Conservation (phyloP, 179 eudicot species). For the Nepenthes alata region DNA sequence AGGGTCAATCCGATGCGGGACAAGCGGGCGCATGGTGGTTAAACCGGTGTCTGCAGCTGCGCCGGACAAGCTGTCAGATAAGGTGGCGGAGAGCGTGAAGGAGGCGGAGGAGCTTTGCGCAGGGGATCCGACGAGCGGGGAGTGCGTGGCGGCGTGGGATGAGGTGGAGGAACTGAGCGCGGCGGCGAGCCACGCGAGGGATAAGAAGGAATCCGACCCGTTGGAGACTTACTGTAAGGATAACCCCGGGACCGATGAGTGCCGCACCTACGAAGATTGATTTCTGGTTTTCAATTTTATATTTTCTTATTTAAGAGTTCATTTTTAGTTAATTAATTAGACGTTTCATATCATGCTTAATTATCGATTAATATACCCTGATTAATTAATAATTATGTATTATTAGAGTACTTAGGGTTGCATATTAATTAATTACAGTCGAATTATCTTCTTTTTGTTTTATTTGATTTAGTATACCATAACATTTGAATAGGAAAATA, state of each 20-base stretch:
- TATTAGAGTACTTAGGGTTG: no score
- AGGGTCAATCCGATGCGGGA: slow-evolving; percentile 15
- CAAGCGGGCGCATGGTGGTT: slow-evolving; percentile 13
- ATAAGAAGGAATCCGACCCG: slow-evolving; percentile 52
- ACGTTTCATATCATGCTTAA: no score
- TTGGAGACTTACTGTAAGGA: slow-evolving; percentile 75
- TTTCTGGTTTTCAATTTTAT: background rate
- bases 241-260: slow-evolving; percentile 86
- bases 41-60: slow-evolving; percentile 28
- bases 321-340: no score
- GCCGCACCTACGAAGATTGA: slow-evolving; percentile 83
- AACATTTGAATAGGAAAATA: no score
- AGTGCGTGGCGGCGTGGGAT: slow-evolving; percentile 94
- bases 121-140: slow-evolving; percentile 65
- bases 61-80: slow-evolving; percentile 52
- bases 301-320: no score
- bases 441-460: no score
- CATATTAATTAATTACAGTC: no score
- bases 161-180: slow-evolving; percentile 96
- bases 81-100: slow-evolving; percentile 72
- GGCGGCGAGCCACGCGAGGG: slow-evolving; percentile 95
- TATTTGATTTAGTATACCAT: no score
- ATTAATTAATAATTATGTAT: no score
- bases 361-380: no score
- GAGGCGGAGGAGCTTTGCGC: slow-evolving; percentile 64